Evolutionary conservation across 192 early-diverging fungal genomes (phyloP), one percentile per base, ranked within the genome.

Genomic region (Geosiphon pyriformis): DNA sequence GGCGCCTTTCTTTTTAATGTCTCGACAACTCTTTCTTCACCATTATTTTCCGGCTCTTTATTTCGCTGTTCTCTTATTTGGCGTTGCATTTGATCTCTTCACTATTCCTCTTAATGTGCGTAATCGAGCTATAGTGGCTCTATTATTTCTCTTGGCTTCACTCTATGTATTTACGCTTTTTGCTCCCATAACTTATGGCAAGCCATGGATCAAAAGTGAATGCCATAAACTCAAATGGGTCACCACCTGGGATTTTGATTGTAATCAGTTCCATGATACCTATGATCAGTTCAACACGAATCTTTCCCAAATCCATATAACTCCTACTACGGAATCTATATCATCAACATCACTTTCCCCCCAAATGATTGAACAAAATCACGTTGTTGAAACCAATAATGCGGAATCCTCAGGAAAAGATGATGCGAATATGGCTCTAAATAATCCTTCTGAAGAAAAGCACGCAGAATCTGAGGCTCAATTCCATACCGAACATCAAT

Each of bases 31-130:
- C 37, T 95, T 98, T 74, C 74, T 94, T 37, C 94, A 96, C 71
- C 94, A 98, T 69, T 98, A 96, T 71, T 82, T 95, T n/a, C 94
- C 95, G 3, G 88, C 94, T 8, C 80, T 96, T 11, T 95, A 93
- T 78, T 90, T 95, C 73, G 83, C 86, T 26, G 82, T 95, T 59
- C 78, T 97, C 32, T 75, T 85, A 2, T 56, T 94, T 31, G 87
- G 85, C 25, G 81, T 80, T 15, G 67, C 85, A 2, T 82, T 93
- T 68, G 94, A 98, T 73, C 70, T 93, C 50, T 66, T 84, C 26
- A 88, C 90, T 4, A 76, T 76, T 52, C 84, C 87, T 20, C 61
- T 90, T 20, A 72, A 79, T n/a, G 73, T 73, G 56, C 74, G 73
- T 22, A 68, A 75, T 35, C 83, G 87, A 7, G 34, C 82, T 31